phyloP scores from a whole-genome alignment of 805 yeast species.

The Soucietia sequanensis region DNA sequence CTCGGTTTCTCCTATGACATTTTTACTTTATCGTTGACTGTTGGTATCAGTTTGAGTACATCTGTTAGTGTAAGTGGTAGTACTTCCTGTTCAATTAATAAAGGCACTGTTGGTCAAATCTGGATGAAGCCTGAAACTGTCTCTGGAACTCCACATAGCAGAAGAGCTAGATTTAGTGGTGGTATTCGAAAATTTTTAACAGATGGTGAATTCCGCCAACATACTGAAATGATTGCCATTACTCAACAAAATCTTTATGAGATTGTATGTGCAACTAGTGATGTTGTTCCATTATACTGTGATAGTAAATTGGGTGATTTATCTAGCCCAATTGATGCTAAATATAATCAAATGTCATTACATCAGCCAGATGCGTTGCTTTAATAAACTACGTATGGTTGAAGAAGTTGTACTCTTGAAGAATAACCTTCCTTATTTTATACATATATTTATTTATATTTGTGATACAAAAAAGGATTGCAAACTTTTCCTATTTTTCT shows the following conservation, averaged over 20 bases:
- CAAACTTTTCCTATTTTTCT: too few relatives aligned
- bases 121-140: constrained; percentile 16
- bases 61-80: neutral
- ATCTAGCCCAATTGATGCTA: too few relatives aligned
- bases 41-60: neutral
- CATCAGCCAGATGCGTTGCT: too few relatives aligned
- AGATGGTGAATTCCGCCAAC: constrained; percentile 9
- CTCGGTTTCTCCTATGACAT: neutral
- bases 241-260: constrained; percentile 10
- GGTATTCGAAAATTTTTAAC: constrained; percentile 7
- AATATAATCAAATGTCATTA: too few relatives aligned
- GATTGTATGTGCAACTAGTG: constrained; percentile 21
- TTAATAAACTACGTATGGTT: too few relatives aligned
- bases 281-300: constrained; percentile 19
- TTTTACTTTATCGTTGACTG: neutral
- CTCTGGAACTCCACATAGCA: constrained; percentile 8
- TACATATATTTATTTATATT: too few relatives aligned
- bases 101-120: constrained; percentile 19
- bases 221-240: constrained; percentile 6
- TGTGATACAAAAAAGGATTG: too few relatives aligned
- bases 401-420: too few relatives aligned
- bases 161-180: constrained; percentile 12
- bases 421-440: too few relatives aligned
- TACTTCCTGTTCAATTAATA: constrained; percentile 10
- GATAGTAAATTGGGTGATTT: constrained; percentile 15